phyloP scores from a whole-genome alignment of 108 stramenopile species.

The Aurantiochytrium sp. region DNA sequence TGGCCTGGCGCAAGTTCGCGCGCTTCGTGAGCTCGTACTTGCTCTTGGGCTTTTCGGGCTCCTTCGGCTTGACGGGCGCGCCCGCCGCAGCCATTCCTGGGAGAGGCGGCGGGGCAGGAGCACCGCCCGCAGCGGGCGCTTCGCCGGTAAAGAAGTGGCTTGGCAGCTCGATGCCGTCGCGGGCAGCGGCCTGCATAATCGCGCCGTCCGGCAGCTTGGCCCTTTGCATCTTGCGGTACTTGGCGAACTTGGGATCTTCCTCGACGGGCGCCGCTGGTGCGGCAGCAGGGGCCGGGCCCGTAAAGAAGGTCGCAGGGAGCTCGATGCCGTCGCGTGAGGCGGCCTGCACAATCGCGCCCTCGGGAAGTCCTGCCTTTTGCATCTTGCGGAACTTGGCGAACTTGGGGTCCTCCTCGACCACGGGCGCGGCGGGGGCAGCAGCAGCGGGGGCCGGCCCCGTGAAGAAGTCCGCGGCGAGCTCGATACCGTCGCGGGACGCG shows the following conservation, averaged over 20 bases:
- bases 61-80: not conserved
- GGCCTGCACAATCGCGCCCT: constrained; percentile 3
- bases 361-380: constrained; percentile 14
- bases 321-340: not conserved
- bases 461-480: not conserved
- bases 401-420: constrained; percentile 8
- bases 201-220: constrained; percentile 10
- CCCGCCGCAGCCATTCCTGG: not conserved
- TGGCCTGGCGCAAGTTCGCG: not conserved
- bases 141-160: not conserved
- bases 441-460: not conserved
- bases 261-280: not conserved
- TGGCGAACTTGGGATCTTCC: constrained; percentile 30
- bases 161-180: constrained; percentile 12
- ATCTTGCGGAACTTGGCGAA: not conserved
- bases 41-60: constrained; percentile 29
- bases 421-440: not conserved
- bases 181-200: not conserved
- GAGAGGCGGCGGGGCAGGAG: not conserved
- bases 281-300: not conserved
- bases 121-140: not conserved
- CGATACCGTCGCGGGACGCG: not conserved
- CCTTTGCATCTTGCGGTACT: constrained; percentile 24
- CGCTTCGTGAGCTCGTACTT: constrained; percentile 11
- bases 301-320: not conserved